Evolutionary conservation across 352 stramenopile genomes (phyloP).

Genomic region (Pythium volutum): DNA sequence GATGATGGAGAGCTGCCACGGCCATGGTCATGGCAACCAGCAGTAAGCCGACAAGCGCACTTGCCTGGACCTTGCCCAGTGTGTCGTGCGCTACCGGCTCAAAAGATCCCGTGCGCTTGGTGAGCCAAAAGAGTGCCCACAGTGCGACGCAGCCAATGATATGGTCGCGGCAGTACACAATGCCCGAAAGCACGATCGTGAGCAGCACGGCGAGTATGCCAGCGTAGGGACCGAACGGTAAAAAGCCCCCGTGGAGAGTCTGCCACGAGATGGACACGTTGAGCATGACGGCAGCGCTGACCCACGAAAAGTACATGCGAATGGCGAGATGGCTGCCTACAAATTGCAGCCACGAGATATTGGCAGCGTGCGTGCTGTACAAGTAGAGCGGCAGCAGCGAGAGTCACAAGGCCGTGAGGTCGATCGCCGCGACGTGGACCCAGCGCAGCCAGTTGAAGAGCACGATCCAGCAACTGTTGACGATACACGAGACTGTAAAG

Average conservation of each 20-base stretch:
- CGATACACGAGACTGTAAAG: conserved; percentile 50
- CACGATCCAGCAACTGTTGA: conserved; percentile 54
- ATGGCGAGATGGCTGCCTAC: conserved; percentile 53
- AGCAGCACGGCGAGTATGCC: conserved; percentile 43
- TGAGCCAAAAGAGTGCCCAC: conserved; percentile 53
- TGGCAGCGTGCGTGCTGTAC: conserved; percentile 39
- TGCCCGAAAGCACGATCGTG: conserved; percentile 37
- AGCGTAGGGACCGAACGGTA: conserved; percentile 43
- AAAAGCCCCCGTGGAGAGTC: conserved; percentile 33
- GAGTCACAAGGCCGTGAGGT: conserved; percentile 55
- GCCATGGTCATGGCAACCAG: conserved; percentile 10
- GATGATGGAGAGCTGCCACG: conserved; percentile 4
- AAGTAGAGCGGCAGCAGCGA: conserved; percentile 57
- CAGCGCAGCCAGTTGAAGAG: conserved; percentile 41
- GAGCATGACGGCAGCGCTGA: conserved; percentile 46
- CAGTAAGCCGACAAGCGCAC: conserved; percentile 10
- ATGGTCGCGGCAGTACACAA: conserved; percentile 50
- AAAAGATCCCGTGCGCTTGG: conserved; percentile 30
- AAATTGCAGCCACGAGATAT: conserved; percentile 49
- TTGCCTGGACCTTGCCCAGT: conserved; percentile 12
- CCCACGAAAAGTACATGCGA: conserved; percentile 63
- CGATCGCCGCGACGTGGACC: conserved; percentile 38
- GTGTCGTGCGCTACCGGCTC: conserved; percentile 5
- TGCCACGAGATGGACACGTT: conserved; percentile 56
- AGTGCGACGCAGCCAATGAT: conserved; percentile 47